Conservation (phyloP, 2,329 filamentous ascomycete genomes). For the Colletotrichum costaricense region DNA sequence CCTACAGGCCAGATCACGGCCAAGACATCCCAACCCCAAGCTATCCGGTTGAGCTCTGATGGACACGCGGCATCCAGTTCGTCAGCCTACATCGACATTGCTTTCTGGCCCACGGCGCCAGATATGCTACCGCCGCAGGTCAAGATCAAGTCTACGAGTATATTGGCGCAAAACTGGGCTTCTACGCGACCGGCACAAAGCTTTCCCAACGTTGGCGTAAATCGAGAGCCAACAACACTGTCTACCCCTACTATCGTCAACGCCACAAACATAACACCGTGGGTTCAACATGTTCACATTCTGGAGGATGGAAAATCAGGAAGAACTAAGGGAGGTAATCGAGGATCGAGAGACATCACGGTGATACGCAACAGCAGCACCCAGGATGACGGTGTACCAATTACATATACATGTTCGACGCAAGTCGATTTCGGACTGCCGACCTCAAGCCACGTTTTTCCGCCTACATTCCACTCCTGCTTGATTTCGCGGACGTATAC, state of each 20-base stretch:
- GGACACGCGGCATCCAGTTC: slow-evolving; percentile 55
- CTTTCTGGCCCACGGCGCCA: slow-evolving; percentile 56
- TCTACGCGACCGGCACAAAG: slow-evolving; percentile 54
- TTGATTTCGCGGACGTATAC: slow-evolving; percentile 65
- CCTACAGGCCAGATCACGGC: slow-evolving; percentile 62
- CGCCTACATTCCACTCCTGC: slow-evolving; percentile 70
- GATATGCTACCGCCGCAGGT: slow-evolving; percentile 59
- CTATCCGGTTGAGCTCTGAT: slow-evolving; percentile 61
- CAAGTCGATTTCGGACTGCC: slow-evolving; percentile 61
- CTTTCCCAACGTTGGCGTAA: slow-evolving; percentile 62
- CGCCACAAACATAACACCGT: slow-evolving; percentile 54
- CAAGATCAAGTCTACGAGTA: slow-evolving; percentile 59
- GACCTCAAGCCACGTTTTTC: slow-evolving; percentile 57
- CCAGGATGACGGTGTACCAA: slow-evolving; percentile 38
- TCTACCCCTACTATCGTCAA: slow-evolving; percentile 59
- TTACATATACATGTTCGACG: slow-evolving; percentile 54
- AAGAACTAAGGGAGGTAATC: background rate
- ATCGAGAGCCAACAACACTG: slow-evolving; percentile 45
- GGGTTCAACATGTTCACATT: slow-evolving; percentile 47
- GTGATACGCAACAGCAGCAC: slow-evolving; percentile 1
- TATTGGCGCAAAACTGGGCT: slow-evolving; percentile 64
- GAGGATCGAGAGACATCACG: slow-evolving; percentile 28
- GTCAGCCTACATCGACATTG: slow-evolving; percentile 55
- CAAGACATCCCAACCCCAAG: slow-evolving; percentile 56
- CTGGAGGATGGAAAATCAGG: slow-evolving; percentile 31